These are phyloP conservation scores for Lodderomyces orthopsilosis DNA, from an alignment of 1,139 yeast species.

Conservation along the genomic window DNA sequence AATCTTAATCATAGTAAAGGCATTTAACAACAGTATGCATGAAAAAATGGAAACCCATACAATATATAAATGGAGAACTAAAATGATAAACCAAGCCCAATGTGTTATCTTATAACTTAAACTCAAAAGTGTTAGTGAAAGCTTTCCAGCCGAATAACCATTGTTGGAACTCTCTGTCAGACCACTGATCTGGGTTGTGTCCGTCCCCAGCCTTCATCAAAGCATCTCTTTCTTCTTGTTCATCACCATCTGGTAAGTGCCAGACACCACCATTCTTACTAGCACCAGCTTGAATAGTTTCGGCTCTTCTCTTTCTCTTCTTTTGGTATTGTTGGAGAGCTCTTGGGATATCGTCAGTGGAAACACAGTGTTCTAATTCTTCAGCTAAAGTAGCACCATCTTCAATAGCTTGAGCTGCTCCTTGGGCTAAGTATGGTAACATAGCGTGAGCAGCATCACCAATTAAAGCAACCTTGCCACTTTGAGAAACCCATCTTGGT, in stretches of 20 bases:
- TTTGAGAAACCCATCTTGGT: background rate
- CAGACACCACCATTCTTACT: background rate
- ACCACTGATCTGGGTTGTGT: background rate
- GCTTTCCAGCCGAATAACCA: conserved; percentile 1
- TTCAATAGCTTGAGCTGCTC: background rate
- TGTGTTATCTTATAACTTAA: background rate
- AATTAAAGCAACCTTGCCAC: conserved; percentile 1
- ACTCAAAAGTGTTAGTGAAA: background rate
- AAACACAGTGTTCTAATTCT: background rate
- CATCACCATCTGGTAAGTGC: conserved; percentile 2
- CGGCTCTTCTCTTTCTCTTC: conserved; percentile 2
- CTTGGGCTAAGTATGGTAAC: conserved; percentile 2
- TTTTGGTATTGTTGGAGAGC: background rate
- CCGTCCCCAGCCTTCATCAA: conserved; percentile 1
- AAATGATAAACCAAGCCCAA: too few relatives aligned
- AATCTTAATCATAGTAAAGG: too few relatives aligned
- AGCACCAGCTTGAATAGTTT: background rate
- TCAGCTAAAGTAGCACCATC: conserved; percentile 1
- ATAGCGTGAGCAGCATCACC: conserved; percentile 1
- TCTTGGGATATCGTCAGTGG: background rate
- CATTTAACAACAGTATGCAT: too few relatives aligned
- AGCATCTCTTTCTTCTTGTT: conserved; percentile 1
- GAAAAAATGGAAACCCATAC: too few relatives aligned
- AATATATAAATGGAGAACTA: too few relatives aligned
- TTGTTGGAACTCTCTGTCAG: background rate